Evolutionary conservation across 352 stramenopile genomes (phyloP), one percentile per base, ranked within the genome.

Genomic region (Phytophthora boehmeriae): DNA sequence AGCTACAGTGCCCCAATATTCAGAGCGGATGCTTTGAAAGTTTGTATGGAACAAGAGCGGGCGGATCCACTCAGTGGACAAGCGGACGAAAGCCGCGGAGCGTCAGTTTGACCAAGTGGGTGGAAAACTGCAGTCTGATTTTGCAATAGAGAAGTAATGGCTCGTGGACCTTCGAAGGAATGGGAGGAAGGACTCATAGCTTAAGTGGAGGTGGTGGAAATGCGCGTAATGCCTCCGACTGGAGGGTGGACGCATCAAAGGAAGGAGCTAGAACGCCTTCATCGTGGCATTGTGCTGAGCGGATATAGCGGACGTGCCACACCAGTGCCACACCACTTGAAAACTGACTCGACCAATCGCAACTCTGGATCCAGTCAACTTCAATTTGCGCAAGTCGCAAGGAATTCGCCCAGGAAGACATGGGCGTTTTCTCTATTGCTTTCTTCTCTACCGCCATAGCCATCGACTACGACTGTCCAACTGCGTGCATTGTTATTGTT

Each of bases 101-200:
- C 35, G 35, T 16, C 35, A 16, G 25, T 30, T 30, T 30, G 3
- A 6, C 2, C 35, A 19, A 42, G 10, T 42, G 39, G 39, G 39
- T 45, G 39, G 39, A 5, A 16, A 45, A 20, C 19, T 45, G n/a
- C 16, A 25, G 8, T 45, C 39, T 45, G 39, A 45, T 45, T 45
- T 45, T 27, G 39, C 25, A 30, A n/a, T 39, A 9, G 34, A 9
- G 6, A 11, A 39, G 34, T 39, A 39, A 39, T 39, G 13, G 8
- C n/a, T 10, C 35, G 8, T 5, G n/a, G 3, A 16, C 2, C n/a
- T 42, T 42, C 35, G 35, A 42, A 19, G 34, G 14, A 39, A 39
- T 17, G 10, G 8, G 2, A 39, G 34, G 34, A 39, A 39, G 34
- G 34, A n/a, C 14, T 39, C 9, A 39, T 17, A 2, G 14, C 10